Base-by-base conservation (phyloP, 768 basidiomycete genomes). In the Calocybe indica region DNA sequence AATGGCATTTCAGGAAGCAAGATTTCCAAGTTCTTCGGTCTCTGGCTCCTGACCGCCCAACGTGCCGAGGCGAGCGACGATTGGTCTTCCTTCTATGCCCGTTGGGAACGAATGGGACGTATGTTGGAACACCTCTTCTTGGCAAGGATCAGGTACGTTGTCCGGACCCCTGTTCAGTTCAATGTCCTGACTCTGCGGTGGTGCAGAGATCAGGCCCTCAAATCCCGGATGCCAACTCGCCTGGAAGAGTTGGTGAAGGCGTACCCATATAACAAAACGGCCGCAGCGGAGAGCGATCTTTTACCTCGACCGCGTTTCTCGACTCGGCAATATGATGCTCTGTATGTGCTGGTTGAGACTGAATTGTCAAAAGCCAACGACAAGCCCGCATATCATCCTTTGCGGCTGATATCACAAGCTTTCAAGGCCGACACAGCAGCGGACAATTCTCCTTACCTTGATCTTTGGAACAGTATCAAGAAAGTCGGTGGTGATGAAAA, bases 1-100 rank as follows among this genome's bases (percentile, higher is more conserved):
- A 90, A 85, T 56, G 75, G 87, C 43, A 80, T 80, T 1, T 87
- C 85, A 5, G 88, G 85, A 28, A 88, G 85, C 69, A 90, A 85
- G 58, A 70, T 90, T 6, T 78, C 82, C 30, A 88, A 82, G 61
- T 71, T 83, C 48, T 68, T 86, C 40, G 88, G 88, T 9, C 59
- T 88, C 41, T 91, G 88, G 88, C 64, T 90, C 14, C 65, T 91
- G 10, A 65, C 75, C 3, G 59, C 74, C 1, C 69, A 71, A 35
- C 68, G 76, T 28, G 65, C 70, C 3, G 71, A 74, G 37, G 65
- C 67, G 7, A 71, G 65, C 1, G 82, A 85, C 43, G 77, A 81
- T 46, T 88, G 81, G 82, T 48, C 61, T 9, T 59, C 70, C 7
- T 88, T 90, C 58, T 91, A 90, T 58, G 67, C 70, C 4, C 73